phyloP scores from a whole-genome alignment of 2,329 filamentous ascomycete genomes.

The Plectosphaerella sp. region DNA sequence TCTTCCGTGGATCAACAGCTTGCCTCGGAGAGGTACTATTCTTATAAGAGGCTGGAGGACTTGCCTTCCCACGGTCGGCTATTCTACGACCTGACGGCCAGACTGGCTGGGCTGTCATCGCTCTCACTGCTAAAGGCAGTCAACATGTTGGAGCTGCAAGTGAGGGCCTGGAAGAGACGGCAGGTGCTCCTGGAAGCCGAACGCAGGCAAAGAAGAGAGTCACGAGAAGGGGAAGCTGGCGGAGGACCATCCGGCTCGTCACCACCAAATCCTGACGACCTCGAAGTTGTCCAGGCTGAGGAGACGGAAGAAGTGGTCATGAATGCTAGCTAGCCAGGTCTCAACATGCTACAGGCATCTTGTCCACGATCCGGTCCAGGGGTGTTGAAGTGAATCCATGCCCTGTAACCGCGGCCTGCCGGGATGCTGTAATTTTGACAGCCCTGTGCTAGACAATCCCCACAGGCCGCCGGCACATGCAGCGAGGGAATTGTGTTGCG shows the following conservation, averaged over 20 bases:
- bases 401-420: too few species aligned
- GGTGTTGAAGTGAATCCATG: too few species aligned
- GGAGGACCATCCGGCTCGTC: too few species aligned
- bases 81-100: conserved; percentile 29
- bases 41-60: conserved; percentile 19
- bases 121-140: conserved; percentile 28
- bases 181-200: neutral
- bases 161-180: conserved; percentile 27
- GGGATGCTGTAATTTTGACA: too few species aligned
- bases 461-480: neutral
- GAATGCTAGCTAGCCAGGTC: too few species aligned
- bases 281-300: too few species aligned
- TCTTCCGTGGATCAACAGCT: neutral
- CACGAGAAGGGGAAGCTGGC: too few species aligned
- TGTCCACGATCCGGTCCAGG: too few species aligned
- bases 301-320: too few species aligned
- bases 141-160: conserved; percentile 30
- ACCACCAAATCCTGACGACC: too few species aligned
- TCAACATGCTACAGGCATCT: too few species aligned
- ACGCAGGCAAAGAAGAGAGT: neutral
- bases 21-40: conserved; percentile 7
- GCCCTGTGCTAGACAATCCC: neutral
- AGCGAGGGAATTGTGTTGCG: conserved; percentile 12
- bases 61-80: conserved; percentile 22
- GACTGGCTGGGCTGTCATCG: conserved; percentile 25